These are phyloP conservation scores for Byssochlamys sp. DNA, from an alignment of 2,329 filamentous ascomycete genomes.

Conservation along the genomic window DNA sequence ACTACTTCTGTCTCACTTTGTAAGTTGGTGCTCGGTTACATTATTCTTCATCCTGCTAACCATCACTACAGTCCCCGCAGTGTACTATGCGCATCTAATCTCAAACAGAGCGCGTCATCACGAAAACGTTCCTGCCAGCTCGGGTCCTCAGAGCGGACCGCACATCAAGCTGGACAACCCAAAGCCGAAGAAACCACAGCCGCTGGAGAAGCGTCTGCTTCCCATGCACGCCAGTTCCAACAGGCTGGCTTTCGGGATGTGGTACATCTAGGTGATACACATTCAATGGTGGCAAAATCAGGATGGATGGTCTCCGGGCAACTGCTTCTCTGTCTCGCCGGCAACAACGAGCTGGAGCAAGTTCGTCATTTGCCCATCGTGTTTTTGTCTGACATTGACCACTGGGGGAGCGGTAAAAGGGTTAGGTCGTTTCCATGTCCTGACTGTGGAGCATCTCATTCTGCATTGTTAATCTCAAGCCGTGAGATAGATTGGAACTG, in stretches of 20 bases:
- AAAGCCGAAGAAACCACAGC: conserved; percentile 15
- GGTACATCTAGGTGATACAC: conserved; percentile 26
- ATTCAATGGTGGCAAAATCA: not conserved
- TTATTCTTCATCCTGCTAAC: conserved; percentile 2
- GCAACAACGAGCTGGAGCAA: not conserved
- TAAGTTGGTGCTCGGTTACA: conserved; percentile 13
- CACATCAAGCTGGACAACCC: conserved; percentile 24
- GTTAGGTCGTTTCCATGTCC: not conserved
- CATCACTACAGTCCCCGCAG: conserved; percentile 52
- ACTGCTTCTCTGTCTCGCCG: not conserved
- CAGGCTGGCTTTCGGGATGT: conserved; percentile 27
- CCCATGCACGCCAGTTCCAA: conserved; percentile 22
- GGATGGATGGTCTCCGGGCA: conserved; percentile 1
- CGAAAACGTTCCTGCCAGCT: conserved; percentile 42
- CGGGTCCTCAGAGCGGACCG: conserved; percentile 32
- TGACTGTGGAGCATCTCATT: conserved; percentile 1
- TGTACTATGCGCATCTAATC: conserved; percentile 93
- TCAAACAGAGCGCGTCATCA: conserved; percentile 71
- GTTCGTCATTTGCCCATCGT: not conserved
- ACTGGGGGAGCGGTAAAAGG: not conserved
- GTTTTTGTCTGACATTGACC: not conserved
- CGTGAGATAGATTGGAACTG: conserved; percentile 5
- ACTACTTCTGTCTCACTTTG: conserved; percentile 82
- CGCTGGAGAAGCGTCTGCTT: conserved; percentile 24
- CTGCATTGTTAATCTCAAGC: conserved; percentile 2